Evolutionary conservation across 2,329 filamentous ascomycete species (phyloP), one percentile per base, ranked within the genome.

Genomic region (Hansfordia pulvinata): DNA sequence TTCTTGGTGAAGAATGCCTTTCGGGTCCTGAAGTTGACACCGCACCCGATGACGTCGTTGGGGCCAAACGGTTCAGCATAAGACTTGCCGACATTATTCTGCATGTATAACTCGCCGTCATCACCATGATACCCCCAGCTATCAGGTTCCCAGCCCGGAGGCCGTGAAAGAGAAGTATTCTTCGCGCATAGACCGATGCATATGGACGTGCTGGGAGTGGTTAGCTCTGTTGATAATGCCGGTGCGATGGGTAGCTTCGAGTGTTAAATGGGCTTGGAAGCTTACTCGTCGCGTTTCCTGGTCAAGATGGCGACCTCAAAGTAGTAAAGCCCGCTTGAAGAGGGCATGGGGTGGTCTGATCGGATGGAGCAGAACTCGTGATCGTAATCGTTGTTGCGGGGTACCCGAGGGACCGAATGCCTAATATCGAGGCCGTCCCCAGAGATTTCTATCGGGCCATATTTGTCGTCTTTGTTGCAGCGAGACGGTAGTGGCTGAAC

Each of bases 321-420:
- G 50, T 98, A 98, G 52, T 93, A 98, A 32, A 98, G 77, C 2
- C 90, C 90, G 38, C 82, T 90, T 44, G 93, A 79, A 19, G 74
- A 65, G 4, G 90, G 85, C 73, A 96, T 94, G 25, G 76, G 70
- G 47, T 85, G 64, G 49, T 98, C 80, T 16, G 86, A 72, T 30
- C 90, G 74, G 31, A 93, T 74, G 9, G 82, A 72, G 19, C 75
- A 84, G 11, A 84, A 82, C 48, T 96, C 90, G 43, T 80, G 61
- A 6, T 76, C 70, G 26, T 62, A 58, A 26, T 71, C 64, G 1
- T 53, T 53, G 39, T 67, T 69, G 40, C 69, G 72, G n/a, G n/a
- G n/a, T n/a, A n/a, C n/a, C n/a, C n/a, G n/a, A n/a, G n/a, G n/a
- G n/a, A n/a, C n/a, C n/a, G n/a, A n/a, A n/a, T n/a, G n/a, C n/a